Evolutionary conservation across 164 flowering plant species (phyloP), one percentile per base, ranked within the genome.

Genomic region (Vitis labrusca): DNA sequence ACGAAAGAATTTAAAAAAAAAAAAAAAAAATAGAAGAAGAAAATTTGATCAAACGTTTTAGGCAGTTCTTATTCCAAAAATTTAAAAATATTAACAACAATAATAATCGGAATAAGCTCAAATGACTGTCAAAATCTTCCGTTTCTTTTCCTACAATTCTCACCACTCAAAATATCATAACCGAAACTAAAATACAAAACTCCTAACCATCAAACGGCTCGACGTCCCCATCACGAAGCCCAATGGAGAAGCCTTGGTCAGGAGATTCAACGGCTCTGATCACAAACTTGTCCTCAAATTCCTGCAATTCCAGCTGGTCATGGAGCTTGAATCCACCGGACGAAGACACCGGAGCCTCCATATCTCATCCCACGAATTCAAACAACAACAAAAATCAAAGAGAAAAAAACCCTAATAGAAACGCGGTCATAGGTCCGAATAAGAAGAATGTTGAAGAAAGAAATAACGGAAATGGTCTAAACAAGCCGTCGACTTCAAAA

Each of bases 281-380:
- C 55, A 91, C 85, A 76, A 77, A 90, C 76, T 83, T 86, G 72
- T 95, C 91, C 14, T 78, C 76, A 64, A 85, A 95, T 54, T 95
- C 98, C 55, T 63, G 86, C 78, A 95, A 76, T 61, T 91, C 87
- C 79, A 95, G 48, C 74, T 80, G 69, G 19, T 80, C 79, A 68
- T 77, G 76, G 27, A 95, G 91, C 86, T 79, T 88, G 89, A 90
- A 92, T 57, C 76, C 58, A 19, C 66, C 65, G 1, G 77, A 30
- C 13, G 83, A 76, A 7, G 73, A 68, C 7, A 6, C 44, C 44
- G 44, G 44, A 37, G 44, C 44, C 44, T 37, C 44, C 44, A 37
- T 37, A 37, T 37, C 44, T 37, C 44, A 37, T 23, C 27, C 27
- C 27, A 23, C 27, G 27, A 23, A 23, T 23, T 23, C 6, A 37